Base-by-base conservation (phyloP, 2,329 filamentous ascomycete species). In the Cladosporium sp. region DNA sequence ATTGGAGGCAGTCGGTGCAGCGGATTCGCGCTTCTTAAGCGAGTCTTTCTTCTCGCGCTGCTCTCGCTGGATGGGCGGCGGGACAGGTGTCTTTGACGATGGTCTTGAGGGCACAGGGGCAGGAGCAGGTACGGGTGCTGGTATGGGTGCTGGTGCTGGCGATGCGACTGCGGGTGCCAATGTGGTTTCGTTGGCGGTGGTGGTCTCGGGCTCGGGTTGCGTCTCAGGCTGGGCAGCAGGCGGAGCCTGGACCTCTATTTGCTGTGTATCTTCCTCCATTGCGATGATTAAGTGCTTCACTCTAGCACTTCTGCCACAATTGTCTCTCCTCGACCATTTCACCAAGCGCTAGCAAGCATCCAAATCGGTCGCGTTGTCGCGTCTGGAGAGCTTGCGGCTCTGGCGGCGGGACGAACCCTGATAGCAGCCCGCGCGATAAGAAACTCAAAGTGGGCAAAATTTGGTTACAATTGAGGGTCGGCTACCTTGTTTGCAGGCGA, bases 11-110 rank as follows among this genome's bases (percentile, higher is more conserved):
- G 70, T 70, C 49, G 67, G 69, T 2, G 70, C 70, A 8, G 75
- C 74, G 8, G 77, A 75, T 67, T 82, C 80, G 40, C 80, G 74
- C 69, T 81, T 81, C 74, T 82, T 82, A 34, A 81, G 68, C 14
- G 79, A 72, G 39, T 78, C 75, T 64, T 76, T 77, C 67, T 77
- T 81, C 63, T 82, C 80, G 30, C 80, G 73, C 67, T 80, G 80
- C 63, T 82, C 80, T 42, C 80, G 72, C 65, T 77, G 70, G 28
- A 72, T 64, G 5, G 77, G 70, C 6, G 75, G 71, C 34, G 76
- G 72, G 25, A 63, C 67, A n/a, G 69, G 70, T 5, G 70, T 71
- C 59, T 65, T 67, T n/a, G 68, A 69, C 30, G 63, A 61, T 15
- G 63, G 57, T 30, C 66, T 66, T 37, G 66, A 63, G 14, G 61